phyloP scores from a whole-genome alignment of 805 yeast genomes.

The Lipomyces chichibuensis region DNA sequence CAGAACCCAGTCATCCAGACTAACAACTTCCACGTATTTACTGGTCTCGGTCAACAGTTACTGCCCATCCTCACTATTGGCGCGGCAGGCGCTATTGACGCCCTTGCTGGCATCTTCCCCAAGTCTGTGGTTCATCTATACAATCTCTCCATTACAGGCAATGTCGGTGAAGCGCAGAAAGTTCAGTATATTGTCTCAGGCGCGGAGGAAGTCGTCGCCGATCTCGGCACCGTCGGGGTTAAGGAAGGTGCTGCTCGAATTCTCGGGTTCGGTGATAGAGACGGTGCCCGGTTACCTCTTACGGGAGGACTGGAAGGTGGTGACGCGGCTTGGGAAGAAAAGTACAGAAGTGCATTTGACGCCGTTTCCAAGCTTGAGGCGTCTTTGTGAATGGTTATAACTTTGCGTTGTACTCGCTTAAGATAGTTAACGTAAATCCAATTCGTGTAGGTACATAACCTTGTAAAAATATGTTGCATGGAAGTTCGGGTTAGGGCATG shows the following conservation, averaged over 20 bases:
- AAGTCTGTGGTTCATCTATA: slow-evolving; percentile 52
- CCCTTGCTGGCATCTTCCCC: slow-evolving; percentile 58
- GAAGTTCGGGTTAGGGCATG: background rate
- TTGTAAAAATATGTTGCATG: no score
- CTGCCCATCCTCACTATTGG: slow-evolving; percentile 54
- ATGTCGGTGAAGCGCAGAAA: slow-evolving; percentile 48
- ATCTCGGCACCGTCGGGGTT: slow-evolving; percentile 53
- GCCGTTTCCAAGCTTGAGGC: slow-evolving; percentile 21
- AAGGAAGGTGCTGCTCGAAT: slow-evolving; percentile 48
- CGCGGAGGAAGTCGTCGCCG: slow-evolving; percentile 53
- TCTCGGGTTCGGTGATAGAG: slow-evolving; percentile 51
- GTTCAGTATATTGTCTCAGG: slow-evolving; percentile 51
- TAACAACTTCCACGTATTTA: slow-evolving; percentile 51
- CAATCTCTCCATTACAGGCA: slow-evolving; percentile 44
- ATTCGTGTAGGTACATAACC: no score
- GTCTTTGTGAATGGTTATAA: slow-evolving; percentile 8
- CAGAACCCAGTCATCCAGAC: slow-evolving; percentile 47
- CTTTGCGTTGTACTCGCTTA: background rate
- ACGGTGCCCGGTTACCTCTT: slow-evolving; percentile 54
- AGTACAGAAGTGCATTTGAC: slow-evolving; percentile 20
- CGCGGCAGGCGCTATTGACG: slow-evolving; percentile 57
- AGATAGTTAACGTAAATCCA: no score
- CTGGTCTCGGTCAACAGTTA: slow-evolving; percentile 58
- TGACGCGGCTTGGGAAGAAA: slow-evolving; percentile 23
- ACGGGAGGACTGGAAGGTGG: slow-evolving; percentile 35